These are phyloP conservation scores for Alternaria arborescens DNA, from an alignment of 2,329 filamentous ascomycete genomes.

Conservation along the genomic window DNA sequence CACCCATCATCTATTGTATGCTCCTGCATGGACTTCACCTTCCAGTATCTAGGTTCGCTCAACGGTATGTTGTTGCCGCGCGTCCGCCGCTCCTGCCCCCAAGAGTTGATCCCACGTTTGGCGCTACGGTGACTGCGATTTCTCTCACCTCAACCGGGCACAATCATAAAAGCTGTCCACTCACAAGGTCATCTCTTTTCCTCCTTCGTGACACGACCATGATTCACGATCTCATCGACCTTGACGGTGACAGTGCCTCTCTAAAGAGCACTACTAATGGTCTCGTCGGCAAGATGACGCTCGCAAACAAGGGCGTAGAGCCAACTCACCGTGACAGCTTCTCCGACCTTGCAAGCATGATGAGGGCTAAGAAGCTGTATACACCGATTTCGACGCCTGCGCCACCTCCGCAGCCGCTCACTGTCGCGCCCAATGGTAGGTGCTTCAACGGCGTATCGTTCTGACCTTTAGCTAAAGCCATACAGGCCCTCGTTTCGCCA, in stretches of 20 bases:
- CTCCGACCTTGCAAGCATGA: constrained; percentile 24
- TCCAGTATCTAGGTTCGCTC: neutral
- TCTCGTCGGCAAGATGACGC: neutral
- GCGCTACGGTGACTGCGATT: constrained; percentile 12
- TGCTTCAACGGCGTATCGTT: neutral
- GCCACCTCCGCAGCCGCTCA: neutral
- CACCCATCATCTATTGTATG: neutral
- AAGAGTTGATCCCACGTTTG: constrained; percentile 8
- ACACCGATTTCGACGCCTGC: neutral
- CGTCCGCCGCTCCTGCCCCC: constrained; percentile 1
- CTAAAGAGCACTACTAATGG: neutral
- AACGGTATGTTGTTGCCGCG: neutral
- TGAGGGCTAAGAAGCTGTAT: constrained; percentile 32
- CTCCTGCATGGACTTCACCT: neutral
- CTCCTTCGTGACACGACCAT: neutral
- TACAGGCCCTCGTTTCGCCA: constrained; percentile 14
- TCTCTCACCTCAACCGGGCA: constrained; percentile 9
- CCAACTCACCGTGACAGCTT: constrained; percentile 25
- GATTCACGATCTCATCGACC: constrained; percentile 22
- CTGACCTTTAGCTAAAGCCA: constrained; percentile 1
- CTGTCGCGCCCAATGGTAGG: constrained; percentile 5
- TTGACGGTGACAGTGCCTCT: constrained; percentile 4
- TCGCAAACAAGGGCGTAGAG: neutral
- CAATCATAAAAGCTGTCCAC: neutral
- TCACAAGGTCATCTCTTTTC: neutral